Base-by-base conservation (phyloP, 495 filamentous ascomycete genomes). In the Platismatia glauca region DNA sequence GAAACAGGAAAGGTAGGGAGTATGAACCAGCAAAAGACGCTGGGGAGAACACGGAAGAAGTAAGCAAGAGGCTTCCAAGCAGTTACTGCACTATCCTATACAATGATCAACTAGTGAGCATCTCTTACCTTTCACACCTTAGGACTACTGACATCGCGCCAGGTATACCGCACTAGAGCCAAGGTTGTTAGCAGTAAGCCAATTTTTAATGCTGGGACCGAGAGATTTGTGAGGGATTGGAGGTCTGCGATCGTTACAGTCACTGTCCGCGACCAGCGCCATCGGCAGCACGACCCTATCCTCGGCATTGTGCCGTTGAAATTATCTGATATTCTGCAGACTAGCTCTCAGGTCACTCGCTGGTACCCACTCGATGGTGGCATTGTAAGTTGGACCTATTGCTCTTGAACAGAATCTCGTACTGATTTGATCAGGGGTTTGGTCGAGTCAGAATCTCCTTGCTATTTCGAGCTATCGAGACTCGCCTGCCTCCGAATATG, bases 211-310 rank as follows among this genome's bases (percentile, higher is more conserved):
- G 92, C 93, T 18, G 93, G 93, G 41, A 96, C 91, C 8, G 93
- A 97, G 70, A 82, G 89, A 4, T 97, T 97, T 68, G 80, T 97
- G n/a, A 85, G 93, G 16, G 93, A 97, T 71, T 97, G 93, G 93
- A 81, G 91, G 55, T 91, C 88, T 39, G 81, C 84, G 38, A 86
- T 96, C 56, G 82, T 96, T 41, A 96, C 91, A 0, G 80, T 96
- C 58, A 89, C 88, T 18, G 90, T 96, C 35, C 84, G 93, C 16
- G 92, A 97, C 72, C 83, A 86, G 58, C 84, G 93, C 20, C 87
- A 96, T 68, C 82, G 93, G 46, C 85, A 97, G 73, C 93, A 97
- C 66, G 93, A 97, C 65, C 93, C 93, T 18, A 90, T 97, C 58
- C 85, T 97, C 24, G 93, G 93, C 31, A 87, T 96, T 13, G 87